Conservation (phyloP, 2,329 filamentous ascomycete species). For the Beauveria asiatica region DNA sequence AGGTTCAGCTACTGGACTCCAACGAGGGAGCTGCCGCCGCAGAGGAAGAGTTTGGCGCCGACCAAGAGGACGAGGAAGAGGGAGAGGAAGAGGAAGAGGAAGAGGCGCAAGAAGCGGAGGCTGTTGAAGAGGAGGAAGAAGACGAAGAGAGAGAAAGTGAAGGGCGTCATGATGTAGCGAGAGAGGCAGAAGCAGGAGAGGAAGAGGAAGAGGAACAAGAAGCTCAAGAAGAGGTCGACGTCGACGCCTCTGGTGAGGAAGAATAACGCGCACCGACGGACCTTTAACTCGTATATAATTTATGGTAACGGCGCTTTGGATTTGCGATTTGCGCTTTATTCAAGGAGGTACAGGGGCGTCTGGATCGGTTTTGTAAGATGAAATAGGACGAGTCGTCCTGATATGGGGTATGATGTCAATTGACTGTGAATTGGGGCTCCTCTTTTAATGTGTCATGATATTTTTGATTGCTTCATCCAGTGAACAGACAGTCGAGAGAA, state of each 20-base stretch:
- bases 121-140: not conserved
- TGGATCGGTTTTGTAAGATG: conserved; percentile 1
- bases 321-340: not conserved
- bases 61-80: conserved; percentile 1
- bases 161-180: not conserved
- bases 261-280: conserved; percentile 15
- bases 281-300: not conserved
- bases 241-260: conserved; percentile 28
- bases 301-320: conserved; percentile 1
- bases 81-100: conserved; percentile 2
- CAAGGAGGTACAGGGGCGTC: not conserved
- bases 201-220: not conserved
- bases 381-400: not conserved
- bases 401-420: conserved; percentile 1
- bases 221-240: conserved; percentile 17
- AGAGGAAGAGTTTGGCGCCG: conserved; percentile 8
- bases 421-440: not conserved
- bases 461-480: not conserved
- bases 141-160: not conserved
- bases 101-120: not conserved
- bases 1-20: conserved; percentile 22
- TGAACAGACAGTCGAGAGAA: not conserved
- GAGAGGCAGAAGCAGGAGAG: not conserved
- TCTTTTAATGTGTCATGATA: not conserved
- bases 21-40: conserved; percentile 14